Evolutionary conservation across 208 protist genomes (phyloP).

Genomic region (Trypanosoma vivax): DNA sequence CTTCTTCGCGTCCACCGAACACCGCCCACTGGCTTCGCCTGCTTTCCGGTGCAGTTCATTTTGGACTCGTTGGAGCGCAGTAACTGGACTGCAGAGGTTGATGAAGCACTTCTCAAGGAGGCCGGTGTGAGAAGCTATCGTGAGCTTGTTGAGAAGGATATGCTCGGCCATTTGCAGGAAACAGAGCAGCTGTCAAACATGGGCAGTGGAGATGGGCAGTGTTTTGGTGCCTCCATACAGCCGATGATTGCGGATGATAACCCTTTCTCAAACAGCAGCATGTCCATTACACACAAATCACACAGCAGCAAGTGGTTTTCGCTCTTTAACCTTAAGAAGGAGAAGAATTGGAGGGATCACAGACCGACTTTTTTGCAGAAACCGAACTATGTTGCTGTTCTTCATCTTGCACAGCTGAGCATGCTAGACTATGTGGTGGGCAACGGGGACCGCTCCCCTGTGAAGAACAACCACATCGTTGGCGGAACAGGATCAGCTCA

Average conservation of each 20-base stretch:
- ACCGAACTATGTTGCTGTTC: not conserved
- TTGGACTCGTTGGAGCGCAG: conserved; percentile 12
- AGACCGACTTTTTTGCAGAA: not conserved
- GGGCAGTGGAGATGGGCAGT: conserved; percentile 1
- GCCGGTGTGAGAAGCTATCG: conserved; percentile 15
- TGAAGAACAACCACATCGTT: conserved; percentile 45
- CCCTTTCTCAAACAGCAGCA: conserved; percentile 14
- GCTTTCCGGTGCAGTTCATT: conserved; percentile 23
- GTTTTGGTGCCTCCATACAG: conserved; percentile 25
- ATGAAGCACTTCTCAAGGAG: conserved; percentile 8
- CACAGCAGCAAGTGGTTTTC: conserved; percentile 24
- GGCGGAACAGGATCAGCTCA: conserved; percentile 2
- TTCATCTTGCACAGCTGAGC: conserved; percentile 25
- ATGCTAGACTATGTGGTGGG: conserved; percentile 36
- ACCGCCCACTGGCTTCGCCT: conserved; percentile 28
- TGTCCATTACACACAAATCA: conserved; percentile 22
- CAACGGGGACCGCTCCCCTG: conserved; percentile 35
- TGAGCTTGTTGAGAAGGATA: conserved; percentile 32
- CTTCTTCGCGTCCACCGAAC: conserved; percentile 22
- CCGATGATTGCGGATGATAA: conserved; percentile 30
- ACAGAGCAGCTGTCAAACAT: not conserved
- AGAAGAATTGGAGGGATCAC: not conserved
- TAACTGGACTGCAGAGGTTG: conserved; percentile 13
- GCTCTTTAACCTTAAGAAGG: conserved; percentile 19
- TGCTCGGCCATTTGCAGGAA: conserved; percentile 12